phyloP scores from a whole-genome alignment of 2,329 filamentous ascomycete genomes.

The Monosporascus sp. region DNA sequence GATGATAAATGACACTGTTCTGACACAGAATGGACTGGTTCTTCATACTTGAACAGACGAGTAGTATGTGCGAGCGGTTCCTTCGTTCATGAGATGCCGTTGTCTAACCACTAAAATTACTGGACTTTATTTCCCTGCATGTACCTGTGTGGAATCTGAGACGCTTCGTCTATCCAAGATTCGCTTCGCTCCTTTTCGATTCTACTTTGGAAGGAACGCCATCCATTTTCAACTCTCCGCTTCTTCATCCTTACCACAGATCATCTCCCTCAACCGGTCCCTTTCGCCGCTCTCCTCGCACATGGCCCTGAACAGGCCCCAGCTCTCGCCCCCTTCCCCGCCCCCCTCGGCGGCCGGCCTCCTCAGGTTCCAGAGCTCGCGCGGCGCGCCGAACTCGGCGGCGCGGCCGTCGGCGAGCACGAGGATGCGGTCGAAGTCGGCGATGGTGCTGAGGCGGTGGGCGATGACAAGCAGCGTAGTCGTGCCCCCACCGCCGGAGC shows the following conservation, averaged over 20 bases:
- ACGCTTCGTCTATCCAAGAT: too few species aligned
- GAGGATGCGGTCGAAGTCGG: slow-evolving; percentile 69
- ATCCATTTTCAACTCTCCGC: background rate
- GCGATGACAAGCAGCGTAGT: slow-evolving; percentile 70
- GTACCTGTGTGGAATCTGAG: too few species aligned
- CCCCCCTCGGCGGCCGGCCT: background rate
- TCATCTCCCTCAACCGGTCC: slow-evolving; percentile 43
- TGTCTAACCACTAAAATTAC: too few species aligned
- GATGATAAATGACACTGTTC: too few species aligned
- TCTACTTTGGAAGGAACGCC: too few species aligned
- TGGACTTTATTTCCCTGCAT: too few species aligned
- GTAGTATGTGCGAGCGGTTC: too few species aligned
- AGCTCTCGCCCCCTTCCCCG: slow-evolving; percentile 19
- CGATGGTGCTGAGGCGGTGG: slow-evolving; percentile 70
- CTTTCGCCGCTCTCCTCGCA: slow-evolving; percentile 56
- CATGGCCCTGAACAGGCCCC: slow-evolving; percentile 56
- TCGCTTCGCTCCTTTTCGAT: too few species aligned
- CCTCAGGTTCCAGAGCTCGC: slow-evolving; percentile 49
- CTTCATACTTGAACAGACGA: too few species aligned
- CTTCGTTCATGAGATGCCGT: too few species aligned
- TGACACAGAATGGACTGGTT: too few species aligned
- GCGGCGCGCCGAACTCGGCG: slow-evolving; percentile 62
- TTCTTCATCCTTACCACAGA: slow-evolving; percentile 14
- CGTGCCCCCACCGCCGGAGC: slow-evolving; percentile 29
- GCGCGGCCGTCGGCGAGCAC: slow-evolving; percentile 64